A percentile compares a stretch with the other conserved stretches of the same genome.
Evolutionary conservation across 1,284 basidiomycete genomes (phyloP).

Genomic region (Anthracocystis walkeri): DNA sequence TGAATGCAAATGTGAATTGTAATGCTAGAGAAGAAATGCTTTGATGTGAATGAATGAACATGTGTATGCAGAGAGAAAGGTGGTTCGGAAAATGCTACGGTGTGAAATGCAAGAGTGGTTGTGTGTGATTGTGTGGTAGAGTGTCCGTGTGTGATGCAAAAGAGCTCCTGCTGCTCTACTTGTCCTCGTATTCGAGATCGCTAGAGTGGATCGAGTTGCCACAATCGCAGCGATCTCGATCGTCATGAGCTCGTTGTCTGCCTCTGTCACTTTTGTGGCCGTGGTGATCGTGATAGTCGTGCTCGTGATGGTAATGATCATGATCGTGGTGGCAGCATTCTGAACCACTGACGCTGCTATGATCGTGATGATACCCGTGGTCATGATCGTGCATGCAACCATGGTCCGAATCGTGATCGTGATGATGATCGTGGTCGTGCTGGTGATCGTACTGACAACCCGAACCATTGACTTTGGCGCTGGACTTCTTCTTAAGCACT

Average conservation of each 20-base stretch:
- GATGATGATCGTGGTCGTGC: conserved; percentile 15
- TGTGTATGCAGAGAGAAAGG: not conserved
- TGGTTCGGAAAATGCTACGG: not conserved
- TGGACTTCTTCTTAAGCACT: conserved; percentile 25
- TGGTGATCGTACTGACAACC: conserved; percentile 17
- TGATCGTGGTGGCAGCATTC: conserved; percentile 17
- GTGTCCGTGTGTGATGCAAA: not conserved
- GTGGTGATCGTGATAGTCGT: conserved; percentile 2
- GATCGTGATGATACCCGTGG: conserved; percentile 21
- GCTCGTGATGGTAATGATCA: conserved; percentile 5
- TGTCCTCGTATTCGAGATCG: conserved; percentile 36
- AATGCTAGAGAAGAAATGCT: no score
- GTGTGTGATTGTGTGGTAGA: not conserved
- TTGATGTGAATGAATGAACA: not conserved
- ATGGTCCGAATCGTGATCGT: conserved; percentile 10
- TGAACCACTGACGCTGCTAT: conserved; percentile 12
- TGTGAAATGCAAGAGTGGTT: not conserved
- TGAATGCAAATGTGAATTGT: no score
- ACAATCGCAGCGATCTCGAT: conserved; percentile 42
- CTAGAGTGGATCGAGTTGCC: conserved; percentile 53
- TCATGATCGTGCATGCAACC: conserved; percentile 12
- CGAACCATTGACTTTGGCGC: not conserved
- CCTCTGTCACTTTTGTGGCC: not conserved
- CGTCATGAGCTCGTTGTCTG: conserved; percentile 7
- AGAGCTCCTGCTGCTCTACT: not conserved